Evolutionary conservation across 1,284 basidiomycete species (phyloP).

Genomic region (Moniliella sp.): DNA sequence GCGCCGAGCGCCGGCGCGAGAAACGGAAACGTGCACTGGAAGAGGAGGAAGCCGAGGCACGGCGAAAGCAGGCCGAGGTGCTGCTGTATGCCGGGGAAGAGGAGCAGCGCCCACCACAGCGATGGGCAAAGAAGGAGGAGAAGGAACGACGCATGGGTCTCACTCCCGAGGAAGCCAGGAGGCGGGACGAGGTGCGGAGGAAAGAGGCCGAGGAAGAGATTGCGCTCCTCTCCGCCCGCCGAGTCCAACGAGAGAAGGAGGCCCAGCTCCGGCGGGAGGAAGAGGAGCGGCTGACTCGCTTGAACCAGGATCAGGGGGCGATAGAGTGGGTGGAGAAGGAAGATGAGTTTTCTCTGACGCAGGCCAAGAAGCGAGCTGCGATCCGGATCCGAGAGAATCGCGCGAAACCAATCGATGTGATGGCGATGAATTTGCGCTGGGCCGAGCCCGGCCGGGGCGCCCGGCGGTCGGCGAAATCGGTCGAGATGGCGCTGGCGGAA

Average conservation of each 20-base stretch:
- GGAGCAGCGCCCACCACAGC: constrained; percentile 75
- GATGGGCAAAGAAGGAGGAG: constrained; percentile 95
- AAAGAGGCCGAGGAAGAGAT: constrained; percentile 85
- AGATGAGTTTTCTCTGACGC: constrained; percentile 86
- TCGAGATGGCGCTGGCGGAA: constrained; percentile 79
- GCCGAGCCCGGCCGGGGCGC: constrained; percentile 54
- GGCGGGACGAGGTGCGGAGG: constrained; percentile 55
- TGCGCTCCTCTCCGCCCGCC: constrained; percentile 64
- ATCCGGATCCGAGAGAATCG: constrained; percentile 86
- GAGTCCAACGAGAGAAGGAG: constrained; percentile 78
- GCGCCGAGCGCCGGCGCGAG: constrained; percentile 17
- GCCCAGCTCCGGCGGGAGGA: constrained; percentile 72
- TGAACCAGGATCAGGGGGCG: constrained; percentile 87
- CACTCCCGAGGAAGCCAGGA: constrained; percentile 55
- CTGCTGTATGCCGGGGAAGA: constrained; percentile 60
- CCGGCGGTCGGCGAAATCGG: no score
- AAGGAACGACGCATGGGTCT: constrained; percentile 77
- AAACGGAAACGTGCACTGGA: constrained; percentile 8
- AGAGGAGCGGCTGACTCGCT: constrained; percentile 59
- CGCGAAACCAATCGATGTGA: constrained; percentile 39
- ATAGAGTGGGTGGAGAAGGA: constrained; percentile 92
- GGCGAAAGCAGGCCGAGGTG: constrained; percentile 22
- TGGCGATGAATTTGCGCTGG: constrained; percentile 29
- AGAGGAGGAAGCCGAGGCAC: constrained; percentile 9
- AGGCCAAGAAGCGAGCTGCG: constrained; percentile 67